Conservation (phyloP, 257 asterid species). For the Lycium barbarum region DNA sequence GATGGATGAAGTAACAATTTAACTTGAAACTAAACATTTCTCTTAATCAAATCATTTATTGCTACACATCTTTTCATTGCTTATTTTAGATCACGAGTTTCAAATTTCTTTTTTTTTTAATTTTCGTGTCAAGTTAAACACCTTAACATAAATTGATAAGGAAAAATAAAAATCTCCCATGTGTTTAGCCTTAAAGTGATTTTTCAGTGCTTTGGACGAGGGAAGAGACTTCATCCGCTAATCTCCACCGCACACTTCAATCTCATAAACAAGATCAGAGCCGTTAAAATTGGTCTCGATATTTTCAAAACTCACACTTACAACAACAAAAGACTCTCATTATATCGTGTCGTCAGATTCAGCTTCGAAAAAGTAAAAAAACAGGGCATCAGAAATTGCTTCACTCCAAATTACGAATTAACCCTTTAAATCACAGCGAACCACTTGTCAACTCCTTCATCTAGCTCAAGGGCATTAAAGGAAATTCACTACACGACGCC, state of each 20-base stretch:
- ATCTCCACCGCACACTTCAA: not conserved
- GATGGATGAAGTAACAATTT: too few species aligned
- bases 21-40: too few species aligned
- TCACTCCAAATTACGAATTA: conserved; percentile 5
- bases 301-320: conserved; percentile 4
- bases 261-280: not conserved
- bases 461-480: not conserved
- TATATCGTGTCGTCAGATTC: conserved; percentile 43
- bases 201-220: not conserved
- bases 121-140: too few species aligned
- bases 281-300: conserved; percentile 22
- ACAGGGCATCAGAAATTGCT: conserved; percentile 21
- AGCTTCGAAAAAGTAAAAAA: conserved; percentile 12
- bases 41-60: too few species aligned
- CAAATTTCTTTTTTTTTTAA: too few species aligned
- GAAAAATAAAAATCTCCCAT: not conserved
- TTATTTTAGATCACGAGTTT: too few species aligned
- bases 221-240: not conserved
- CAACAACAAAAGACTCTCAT: conserved; percentile 28
- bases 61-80: too few species aligned
- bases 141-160: too few species aligned
- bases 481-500: conserved; percentile 20
- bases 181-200: conserved; percentile 1
- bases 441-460: not conserved
- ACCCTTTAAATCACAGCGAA: not conserved